Evolutionary conservation across 2,329 filamentous ascomycete genomes (phyloP).

Genomic region (Penicillium sp.): DNA sequence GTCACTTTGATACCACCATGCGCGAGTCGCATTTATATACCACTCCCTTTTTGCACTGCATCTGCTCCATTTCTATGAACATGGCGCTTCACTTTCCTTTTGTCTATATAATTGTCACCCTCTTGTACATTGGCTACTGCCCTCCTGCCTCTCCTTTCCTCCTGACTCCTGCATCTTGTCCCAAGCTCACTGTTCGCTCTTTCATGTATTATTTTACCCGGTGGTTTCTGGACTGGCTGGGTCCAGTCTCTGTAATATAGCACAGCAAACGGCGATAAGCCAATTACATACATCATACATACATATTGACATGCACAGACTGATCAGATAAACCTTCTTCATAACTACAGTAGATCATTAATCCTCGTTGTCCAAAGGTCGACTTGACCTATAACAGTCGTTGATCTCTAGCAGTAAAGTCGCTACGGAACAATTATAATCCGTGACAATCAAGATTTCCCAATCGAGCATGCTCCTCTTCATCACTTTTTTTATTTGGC

Average conservation of each 20-base stretch:
- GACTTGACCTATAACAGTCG: background rate
- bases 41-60: slow-evolving; percentile 17
- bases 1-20: slow-evolving; percentile 29
- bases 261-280: slow-evolving; percentile 12
- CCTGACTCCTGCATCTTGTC: slow-evolving; percentile 7
- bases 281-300: slow-evolving; percentile 25
- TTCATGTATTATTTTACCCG: slow-evolving; percentile 17
- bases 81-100: slow-evolving; percentile 20
- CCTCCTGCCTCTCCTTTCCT: slow-evolving; percentile 15
- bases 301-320: slow-evolving; percentile 21
- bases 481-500: slow-evolving; percentile 11
- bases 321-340: background rate
- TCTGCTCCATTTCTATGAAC: slow-evolving; percentile 16
- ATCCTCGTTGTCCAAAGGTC: background rate
- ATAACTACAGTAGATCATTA: background rate
- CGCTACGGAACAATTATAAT: slow-evolving; percentile 25
- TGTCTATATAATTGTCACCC: slow-evolving; percentile 16
- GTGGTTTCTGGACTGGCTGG: slow-evolving; percentile 20
- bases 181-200: slow-evolving; percentile 9
- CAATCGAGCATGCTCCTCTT: slow-evolving; percentile 20
- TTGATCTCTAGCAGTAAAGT: background rate
- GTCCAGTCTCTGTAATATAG: slow-evolving; percentile 34
- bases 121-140: slow-evolving; percentile 24
- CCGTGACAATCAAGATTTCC: slow-evolving; percentile 31
- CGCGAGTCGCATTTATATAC: slow-evolving; percentile 30